These are phyloP conservation scores for Scenedesmus sp. DNA, from an alignment of 163 green algal species.

Conservation along the genomic window DNA sequence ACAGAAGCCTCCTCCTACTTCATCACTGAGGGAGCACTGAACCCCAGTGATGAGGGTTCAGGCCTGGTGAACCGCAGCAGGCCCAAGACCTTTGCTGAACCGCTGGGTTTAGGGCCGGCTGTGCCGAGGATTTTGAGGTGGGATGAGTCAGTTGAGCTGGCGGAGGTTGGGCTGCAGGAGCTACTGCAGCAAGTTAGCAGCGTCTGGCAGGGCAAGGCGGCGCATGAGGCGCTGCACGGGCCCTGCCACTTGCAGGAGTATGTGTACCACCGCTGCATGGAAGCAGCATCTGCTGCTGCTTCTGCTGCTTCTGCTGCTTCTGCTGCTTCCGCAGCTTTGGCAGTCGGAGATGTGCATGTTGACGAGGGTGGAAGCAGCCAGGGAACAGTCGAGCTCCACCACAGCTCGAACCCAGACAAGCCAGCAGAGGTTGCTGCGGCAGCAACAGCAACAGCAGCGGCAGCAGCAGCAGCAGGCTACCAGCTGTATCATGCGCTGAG, in stretches of 20 bases:
- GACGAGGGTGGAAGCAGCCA: not conserved
- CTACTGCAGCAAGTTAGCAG: slow-evolving; percentile 15
- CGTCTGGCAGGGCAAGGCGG: slow-evolving; percentile 21
- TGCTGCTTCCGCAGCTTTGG: no score
- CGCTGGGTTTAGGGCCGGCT: not conserved
- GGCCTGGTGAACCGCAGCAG: not conserved
- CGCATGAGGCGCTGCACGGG: slow-evolving; percentile 12
- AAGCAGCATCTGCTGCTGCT: not conserved
- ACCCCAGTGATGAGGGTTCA: not conserved
- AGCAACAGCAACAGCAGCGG: not conserved
- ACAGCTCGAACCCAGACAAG: not conserved
- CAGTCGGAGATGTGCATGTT: not conserved
- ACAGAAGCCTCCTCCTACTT: slow-evolving; percentile 31
- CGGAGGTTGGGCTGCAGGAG: not conserved
- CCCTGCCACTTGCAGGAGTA: not conserved
- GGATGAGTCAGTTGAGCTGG: slow-evolving; percentile 4
- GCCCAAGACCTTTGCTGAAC: slow-evolving; percentile 18
- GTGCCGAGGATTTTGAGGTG: slow-evolving; percentile 30
- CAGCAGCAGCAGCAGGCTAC: slow-evolving; percentile 35
- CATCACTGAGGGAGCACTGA: slow-evolving; percentile 31
- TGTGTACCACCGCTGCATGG: not conserved
- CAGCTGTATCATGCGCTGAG: slow-evolving; percentile 21
- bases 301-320: not conserved
- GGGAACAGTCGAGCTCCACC: no score
- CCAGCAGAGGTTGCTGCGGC: not conserved